These are phyloP conservation scores for Russula compacta DNA, from an alignment of 768 basidiomycete genomes.

Conservation along the genomic window DNA sequence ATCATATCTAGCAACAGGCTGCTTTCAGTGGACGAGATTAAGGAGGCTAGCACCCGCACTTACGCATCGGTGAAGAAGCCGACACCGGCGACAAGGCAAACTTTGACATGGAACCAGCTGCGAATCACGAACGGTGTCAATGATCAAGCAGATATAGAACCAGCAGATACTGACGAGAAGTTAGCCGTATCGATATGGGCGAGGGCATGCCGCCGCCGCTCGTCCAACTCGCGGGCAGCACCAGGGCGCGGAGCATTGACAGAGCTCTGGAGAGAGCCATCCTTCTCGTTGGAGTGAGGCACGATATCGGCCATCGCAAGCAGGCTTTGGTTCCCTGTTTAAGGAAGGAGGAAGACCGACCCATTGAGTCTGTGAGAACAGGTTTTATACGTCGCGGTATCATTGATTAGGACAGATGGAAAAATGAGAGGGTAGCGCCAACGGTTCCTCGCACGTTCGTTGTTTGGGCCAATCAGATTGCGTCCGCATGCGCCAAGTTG, in stretches of 20 bases:
- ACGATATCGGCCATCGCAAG: slow-evolving; percentile 5
- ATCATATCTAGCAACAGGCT: slow-evolving; percentile 44
- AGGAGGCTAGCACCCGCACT: slow-evolving; percentile 16
- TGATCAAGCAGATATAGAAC: neutral
- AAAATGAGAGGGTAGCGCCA: neutral
- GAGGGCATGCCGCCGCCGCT: slow-evolving; percentile 71
- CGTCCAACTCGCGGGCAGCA: slow-evolving; percentile 37
- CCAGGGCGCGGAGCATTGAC: neutral
- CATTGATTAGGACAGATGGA: neutral
- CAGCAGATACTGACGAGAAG: slow-evolving; percentile 51
- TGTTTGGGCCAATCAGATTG: neutral
- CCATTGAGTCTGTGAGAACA: neutral
- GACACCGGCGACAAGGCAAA: slow-evolving; percentile 48
- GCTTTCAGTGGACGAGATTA: neutral
- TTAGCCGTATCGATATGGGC: slow-evolving; percentile 80
- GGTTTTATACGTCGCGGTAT: neutral
- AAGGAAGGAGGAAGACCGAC: neutral
- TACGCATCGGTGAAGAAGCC: slow-evolving; percentile 89
- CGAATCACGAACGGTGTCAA: neutral
- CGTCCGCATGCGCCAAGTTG: neutral
- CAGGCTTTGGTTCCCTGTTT: neutral
- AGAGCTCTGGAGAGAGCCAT: slow-evolving; percentile 1
- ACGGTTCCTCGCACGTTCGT: slow-evolving; percentile 17
- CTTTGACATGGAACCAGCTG: slow-evolving; percentile 45
- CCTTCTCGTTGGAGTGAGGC: slow-evolving; percentile 2